Evolutionary conservation across 495 filamentous ascomycete species (phyloP).

Genomic region (Mytilinidion resinicola): DNA sequence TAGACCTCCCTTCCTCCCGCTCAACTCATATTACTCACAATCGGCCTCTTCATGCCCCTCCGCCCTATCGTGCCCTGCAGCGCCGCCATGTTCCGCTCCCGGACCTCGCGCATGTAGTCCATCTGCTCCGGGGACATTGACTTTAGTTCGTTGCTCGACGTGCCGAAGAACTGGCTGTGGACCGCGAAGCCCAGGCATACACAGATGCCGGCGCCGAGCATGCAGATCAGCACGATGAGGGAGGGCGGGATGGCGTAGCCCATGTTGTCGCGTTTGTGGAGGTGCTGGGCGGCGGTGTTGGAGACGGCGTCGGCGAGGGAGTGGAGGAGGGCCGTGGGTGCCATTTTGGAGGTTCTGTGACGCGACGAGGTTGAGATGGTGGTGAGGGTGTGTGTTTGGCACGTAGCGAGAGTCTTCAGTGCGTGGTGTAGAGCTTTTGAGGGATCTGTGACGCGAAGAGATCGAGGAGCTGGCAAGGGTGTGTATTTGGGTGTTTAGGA

Average conservation of each 20-base stretch:
- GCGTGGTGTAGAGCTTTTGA: no score
- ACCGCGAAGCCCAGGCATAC: slow-evolving; percentile 1
- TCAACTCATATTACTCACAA: not conserved
- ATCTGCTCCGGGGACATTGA: not conserved
- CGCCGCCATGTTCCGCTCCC: not conserved
- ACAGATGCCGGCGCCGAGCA: slow-evolving; percentile 1
- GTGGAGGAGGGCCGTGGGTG: no score
- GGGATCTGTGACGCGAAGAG: no score
- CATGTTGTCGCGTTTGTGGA: slow-evolving; percentile 17
- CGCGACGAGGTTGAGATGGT: no score
- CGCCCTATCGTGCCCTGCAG: not conserved
- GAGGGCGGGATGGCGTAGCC: slow-evolving; percentile 13
- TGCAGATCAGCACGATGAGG: slow-evolving; percentile 14
- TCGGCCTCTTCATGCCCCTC: not conserved
- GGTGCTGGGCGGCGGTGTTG: not conserved
- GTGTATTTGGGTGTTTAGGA: no score
- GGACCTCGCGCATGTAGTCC: not conserved
- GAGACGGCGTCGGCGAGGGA: no score
- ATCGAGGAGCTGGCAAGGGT: no score
- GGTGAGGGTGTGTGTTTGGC: no score
- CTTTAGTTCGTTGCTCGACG: not conserved
- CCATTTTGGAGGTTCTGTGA: no score
- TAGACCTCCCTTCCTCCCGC: not conserved
- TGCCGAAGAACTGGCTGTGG: not conserved
- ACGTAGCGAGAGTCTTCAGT: no score